Percentiles rank a stretch among this genome's conserved stretches.
These are phyloP conservation scores for Gossypium davidsonii DNA, from an alignment of 441 rosid species.

Conservation along the genomic window DNA sequence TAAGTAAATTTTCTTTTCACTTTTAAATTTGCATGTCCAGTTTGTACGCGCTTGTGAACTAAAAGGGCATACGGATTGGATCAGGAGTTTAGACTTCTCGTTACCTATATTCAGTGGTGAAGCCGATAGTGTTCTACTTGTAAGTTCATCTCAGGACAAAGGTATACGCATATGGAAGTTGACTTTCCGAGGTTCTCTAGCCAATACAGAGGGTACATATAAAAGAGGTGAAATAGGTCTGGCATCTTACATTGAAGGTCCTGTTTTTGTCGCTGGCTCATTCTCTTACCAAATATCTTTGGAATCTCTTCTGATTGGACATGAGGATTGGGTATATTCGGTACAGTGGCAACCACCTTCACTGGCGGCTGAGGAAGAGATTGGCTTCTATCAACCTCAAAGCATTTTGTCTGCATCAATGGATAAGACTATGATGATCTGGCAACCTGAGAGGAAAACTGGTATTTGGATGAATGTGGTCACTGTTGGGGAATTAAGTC, in stretches of 20 bases:
- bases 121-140: slow-evolving; percentile 55
- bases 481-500: slow-evolving; percentile 92
- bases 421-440: slow-evolving; percentile 99
- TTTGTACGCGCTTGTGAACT: slow-evolving; percentile 75
- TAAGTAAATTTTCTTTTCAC: slow-evolving; percentile 13
- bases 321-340: slow-evolving; percentile 97
- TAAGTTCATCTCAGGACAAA: slow-evolving; percentile 94
- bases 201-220: slow-evolving; percentile 29
- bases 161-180: slow-evolving; percentile 92
- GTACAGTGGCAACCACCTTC: slow-evolving; percentile 92
- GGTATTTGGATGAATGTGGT: slow-evolving; percentile 98
- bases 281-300: slow-evolving; percentile 79
- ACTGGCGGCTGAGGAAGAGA: slow-evolving; percentile 22
- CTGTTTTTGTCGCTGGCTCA: slow-evolving; percentile 54
- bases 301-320: slow-evolving; percentile 90
- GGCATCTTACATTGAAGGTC: slow-evolving; percentile 87
- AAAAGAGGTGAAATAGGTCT: slow-evolving; percentile 53
- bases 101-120: slow-evolving; percentile 44
- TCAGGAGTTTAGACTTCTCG: slow-evolving; percentile 92
- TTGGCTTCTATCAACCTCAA: slow-evolving; percentile 46
- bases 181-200: slow-evolving; percentile 31
- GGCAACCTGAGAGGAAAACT: slow-evolving; percentile 80
- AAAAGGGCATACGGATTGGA: slow-evolving; percentile 96
- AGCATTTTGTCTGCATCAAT: slow-evolving; percentile 85
- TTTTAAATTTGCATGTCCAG: slow-evolving; percentile 32